phyloP scores from a whole-genome alignment of 2,329 filamentous ascomycete genomes.

The Nigrograna mackinnonii region DNA sequence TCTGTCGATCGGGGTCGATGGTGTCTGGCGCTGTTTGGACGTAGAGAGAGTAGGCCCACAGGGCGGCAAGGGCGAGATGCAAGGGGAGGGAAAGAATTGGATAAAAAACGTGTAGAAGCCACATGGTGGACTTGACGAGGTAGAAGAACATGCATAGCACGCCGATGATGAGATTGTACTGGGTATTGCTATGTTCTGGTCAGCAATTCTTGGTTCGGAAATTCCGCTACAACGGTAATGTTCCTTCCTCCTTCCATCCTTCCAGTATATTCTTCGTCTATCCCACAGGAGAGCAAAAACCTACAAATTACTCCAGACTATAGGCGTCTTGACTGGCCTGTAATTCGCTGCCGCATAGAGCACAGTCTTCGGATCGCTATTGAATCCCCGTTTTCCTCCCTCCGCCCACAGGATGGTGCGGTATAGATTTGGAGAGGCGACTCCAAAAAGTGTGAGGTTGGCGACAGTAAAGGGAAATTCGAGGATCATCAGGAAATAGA shows the following conservation, averaged over 20 bases:
- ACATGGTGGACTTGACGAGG: conserved; percentile 69
- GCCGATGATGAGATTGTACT: conserved; percentile 77
- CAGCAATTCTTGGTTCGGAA: too few species aligned
- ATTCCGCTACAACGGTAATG: too few species aligned
- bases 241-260: too few species aligned
- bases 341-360: conserved; percentile 77
- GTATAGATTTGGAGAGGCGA: conserved; percentile 74
- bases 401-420: conserved; percentile 74
- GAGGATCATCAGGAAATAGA: conserved; percentile 62
- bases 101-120: conserved; percentile 72
- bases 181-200: conserved; percentile 62
- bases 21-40: conserved; percentile 76
- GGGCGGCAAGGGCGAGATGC: conserved; percentile 59
- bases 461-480: conserved; percentile 70
- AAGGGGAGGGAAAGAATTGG: conserved; percentile 66
- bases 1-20: conserved; percentile 65
- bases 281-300: too few species aligned
- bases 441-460: conserved; percentile 70
- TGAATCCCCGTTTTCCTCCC: conserved; percentile 71
- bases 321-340: conserved; percentile 61
- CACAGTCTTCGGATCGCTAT: conserved; percentile 71
- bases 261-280: too few species aligned
- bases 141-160: conserved; percentile 77
- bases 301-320: conserved; percentile 76
- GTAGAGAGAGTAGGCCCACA: conserved; percentile 70